These are phyloP conservation scores for Zygnema circumcarinatum DNA, from an alignment of 139 green algal genomes.

Conservation along the genomic window DNA sequence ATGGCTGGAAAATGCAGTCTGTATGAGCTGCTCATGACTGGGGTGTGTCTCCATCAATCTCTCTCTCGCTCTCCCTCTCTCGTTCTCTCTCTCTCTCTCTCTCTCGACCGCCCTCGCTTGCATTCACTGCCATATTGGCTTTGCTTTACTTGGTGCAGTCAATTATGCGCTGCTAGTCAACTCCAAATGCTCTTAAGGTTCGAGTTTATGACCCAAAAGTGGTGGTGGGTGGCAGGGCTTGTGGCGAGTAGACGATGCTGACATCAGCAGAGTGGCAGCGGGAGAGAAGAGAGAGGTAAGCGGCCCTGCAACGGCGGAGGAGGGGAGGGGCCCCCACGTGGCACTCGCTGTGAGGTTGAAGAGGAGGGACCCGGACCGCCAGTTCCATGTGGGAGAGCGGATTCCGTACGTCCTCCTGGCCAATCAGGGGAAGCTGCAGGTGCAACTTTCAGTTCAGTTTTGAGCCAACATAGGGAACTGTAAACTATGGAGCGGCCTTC, in stretches of 20 bases:
- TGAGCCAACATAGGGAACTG: too few species aligned
- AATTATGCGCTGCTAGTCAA: too few species aligned
- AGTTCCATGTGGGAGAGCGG: slow-evolving; percentile 49
- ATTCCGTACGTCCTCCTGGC: slow-evolving; percentile 43
- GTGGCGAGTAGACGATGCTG: slow-evolving; percentile 43
- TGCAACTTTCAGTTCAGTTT: not conserved
- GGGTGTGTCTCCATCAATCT: slow-evolving; percentile 25
- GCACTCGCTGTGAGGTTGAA: slow-evolving; percentile 44
- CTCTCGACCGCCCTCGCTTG: too few species aligned
- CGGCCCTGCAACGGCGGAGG: slow-evolving; percentile 30
- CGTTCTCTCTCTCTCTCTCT: too few species aligned
- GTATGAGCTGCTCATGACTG: slow-evolving; percentile 44
- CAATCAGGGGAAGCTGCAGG: slow-evolving; percentile 33
- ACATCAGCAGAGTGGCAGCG: slow-evolving; percentile 28
- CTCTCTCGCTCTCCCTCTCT: too few species aligned
- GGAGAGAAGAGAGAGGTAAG: not conserved
- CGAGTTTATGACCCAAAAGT: too few species aligned
- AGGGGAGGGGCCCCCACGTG: slow-evolving; percentile 45
- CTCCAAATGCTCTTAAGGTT: too few species aligned
- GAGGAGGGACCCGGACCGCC: slow-evolving; percentile 33
- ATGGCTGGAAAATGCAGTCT: slow-evolving; percentile 10
- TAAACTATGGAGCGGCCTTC: not conserved
- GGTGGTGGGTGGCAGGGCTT: slow-evolving; percentile 21
- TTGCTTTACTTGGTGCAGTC: too few species aligned
- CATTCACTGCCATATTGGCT: too few species aligned